Base-by-base conservation (phyloP, 2,329 filamentous ascomycete genomes). In the Mycosphaerella sp. region DNA sequence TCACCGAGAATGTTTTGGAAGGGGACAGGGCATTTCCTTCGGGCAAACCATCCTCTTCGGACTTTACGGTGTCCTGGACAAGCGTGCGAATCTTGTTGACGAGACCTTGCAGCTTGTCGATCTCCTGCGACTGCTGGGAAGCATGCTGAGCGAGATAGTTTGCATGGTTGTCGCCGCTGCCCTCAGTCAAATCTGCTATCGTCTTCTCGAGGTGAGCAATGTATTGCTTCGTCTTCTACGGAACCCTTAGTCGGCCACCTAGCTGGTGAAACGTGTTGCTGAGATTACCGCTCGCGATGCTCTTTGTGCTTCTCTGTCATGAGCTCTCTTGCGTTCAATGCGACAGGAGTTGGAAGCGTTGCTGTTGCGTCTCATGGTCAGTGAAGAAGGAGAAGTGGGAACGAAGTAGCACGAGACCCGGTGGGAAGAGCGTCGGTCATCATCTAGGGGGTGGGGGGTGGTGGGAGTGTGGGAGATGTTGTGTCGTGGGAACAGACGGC, bases 281-380 rank as follows among this genome's bases (percentile, higher is more conserved):
- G 26, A 29, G 26, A 29, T 29, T 29, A 29, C 26, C 14, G 59
- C 59, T 31, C 59, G 51, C 47, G 58, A 60, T 3, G 59, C 59
- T 32, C 59, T 50, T 32, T 62, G 59, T 17, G 59, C 59, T 42
- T 62, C 59, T 41, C 59, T 46, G 48, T 62, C 59, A 36, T 62
- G 59, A 23, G 59, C 59, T 17, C 59, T 49, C 54, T 62, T 62
- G 21, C 59, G 44, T 47, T 62, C 59, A 73, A 56, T 59, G 11
- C 59, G 55, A 47, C 59, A 61, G 8, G 54, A 56, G 38, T 47
- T 58, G 47, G 59, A 56, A 12, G 58, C 50, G 11, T 55, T 53
- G 47, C 56, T 58, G 38, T 53, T 53, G 14, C 56, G 49, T 31
- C 56, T 45, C 56, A 58, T 58, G 48, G 55, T 23, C 12, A 44